Evolutionary conservation across 495 filamentous ascomycete genomes (phyloP).

Genomic region (Xylaria curta): DNA sequence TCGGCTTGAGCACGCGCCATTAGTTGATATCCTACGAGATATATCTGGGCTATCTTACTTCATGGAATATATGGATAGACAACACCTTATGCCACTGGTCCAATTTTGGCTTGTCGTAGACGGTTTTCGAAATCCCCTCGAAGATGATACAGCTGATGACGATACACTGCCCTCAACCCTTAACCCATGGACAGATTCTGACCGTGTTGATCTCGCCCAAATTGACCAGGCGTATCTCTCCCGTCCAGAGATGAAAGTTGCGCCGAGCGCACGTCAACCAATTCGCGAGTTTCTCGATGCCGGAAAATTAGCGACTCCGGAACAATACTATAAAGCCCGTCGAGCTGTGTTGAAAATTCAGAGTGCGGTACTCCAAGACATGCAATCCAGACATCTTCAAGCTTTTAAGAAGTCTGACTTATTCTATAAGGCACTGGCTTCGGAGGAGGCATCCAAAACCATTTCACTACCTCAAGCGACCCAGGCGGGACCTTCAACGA

Average conservation of each 20-base stretch:
- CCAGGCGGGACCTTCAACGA: slow-evolving; percentile 34
- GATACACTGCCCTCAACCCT: slow-evolving; percentile 65
- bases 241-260: slow-evolving; percentile 78
- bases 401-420: slow-evolving; percentile 91
- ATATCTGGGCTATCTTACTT: slow-evolving; percentile 93
- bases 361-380: slow-evolving; percentile 78
- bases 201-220: slow-evolving; percentile 84
- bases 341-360: slow-evolving; percentile 83
- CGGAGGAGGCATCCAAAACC: slow-evolving; percentile 74
- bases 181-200: slow-evolving; percentile 78
- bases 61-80: slow-evolving; percentile 99
- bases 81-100: slow-evolving; percentile 82
- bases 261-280: slow-evolving; percentile 66
- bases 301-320: slow-evolving; percentile 72
- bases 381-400: slow-evolving; percentile 78
- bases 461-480: slow-evolving; percentile 33
- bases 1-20: slow-evolving; percentile 69
- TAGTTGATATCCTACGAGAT: slow-evolving; percentile 84
- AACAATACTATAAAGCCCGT: slow-evolving; percentile 84
- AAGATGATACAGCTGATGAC: slow-evolving; percentile 80
- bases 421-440: slow-evolving; percentile 93
- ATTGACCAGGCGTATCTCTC: slow-evolving; percentile 90
- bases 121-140: slow-evolving; percentile 93
- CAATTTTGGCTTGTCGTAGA: slow-evolving; percentile 99
- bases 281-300: slow-evolving; percentile 81